phyloP scores from a whole-genome alignment of 805 yeast genomes.

The Teunomyces gatunensis region DNA sequence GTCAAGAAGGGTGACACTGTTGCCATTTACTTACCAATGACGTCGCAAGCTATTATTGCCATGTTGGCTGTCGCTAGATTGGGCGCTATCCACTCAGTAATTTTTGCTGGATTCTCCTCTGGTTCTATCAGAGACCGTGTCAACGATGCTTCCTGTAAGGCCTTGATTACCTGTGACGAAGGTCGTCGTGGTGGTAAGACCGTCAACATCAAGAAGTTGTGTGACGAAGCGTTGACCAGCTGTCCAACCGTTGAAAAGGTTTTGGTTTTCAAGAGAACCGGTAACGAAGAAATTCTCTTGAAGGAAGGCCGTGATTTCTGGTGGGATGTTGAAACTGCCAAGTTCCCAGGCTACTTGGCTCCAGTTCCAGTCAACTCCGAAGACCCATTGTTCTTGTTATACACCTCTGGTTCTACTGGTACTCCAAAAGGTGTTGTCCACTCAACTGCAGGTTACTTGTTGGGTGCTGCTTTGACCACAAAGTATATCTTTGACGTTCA shows the following conservation, averaged over 20 bases:
- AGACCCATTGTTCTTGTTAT: conserved; percentile 76
- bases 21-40: conserved; percentile 85
- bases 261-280: conserved; percentile 72
- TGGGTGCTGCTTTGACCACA: conserved; percentile 72
- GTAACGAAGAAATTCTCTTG: conserved; percentile 52
- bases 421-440: conserved; percentile 87
- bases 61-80: conserved; percentile 74
- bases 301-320: conserved; percentile 62
- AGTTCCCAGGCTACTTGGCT: conserved; percentile 67
- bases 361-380: conserved; percentile 75
- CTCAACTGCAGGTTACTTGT: conserved; percentile 74
- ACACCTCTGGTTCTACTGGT: conserved; percentile 87
- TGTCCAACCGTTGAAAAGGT: conserved; percentile 70
- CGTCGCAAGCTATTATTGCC: conserved; percentile 73
- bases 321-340: conserved; percentile 71
- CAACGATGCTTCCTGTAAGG: conserved; percentile 66
- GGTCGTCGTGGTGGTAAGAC: conserved; percentile 81
- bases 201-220: conserved; percentile 76
- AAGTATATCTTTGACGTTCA: conserved; percentile 77
- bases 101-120: conserved; percentile 81
- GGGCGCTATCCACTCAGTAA: conserved; percentile 83
- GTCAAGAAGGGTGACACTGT: conserved; percentile 81
- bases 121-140: conserved; percentile 71
- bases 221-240: conserved; percentile 70
- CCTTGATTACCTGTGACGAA: conserved; percentile 79